A percentile compares a stretch with the other conserved stretches of the same genome.
phyloP scores from a whole-genome alignment of 768 basidiomycete species.

The Boletus speciosus region DNA sequence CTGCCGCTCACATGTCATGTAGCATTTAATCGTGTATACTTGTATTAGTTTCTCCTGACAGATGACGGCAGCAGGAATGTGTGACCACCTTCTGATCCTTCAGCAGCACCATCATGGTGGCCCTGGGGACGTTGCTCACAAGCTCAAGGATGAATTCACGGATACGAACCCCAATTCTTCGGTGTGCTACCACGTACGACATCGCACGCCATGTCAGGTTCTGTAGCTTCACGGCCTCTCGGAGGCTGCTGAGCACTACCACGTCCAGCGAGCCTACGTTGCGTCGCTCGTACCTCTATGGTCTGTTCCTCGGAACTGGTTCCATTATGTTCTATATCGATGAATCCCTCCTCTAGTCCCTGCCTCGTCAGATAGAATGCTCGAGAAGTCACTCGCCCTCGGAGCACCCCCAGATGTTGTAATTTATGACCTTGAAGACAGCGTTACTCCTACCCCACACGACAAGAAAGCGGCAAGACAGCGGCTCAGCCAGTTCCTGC shows the following conservation, averaged over 20 bases:
- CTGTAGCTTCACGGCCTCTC: not conserved
- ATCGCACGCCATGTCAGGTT: not conserved
- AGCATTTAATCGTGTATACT: not conserved
- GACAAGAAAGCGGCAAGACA: constrained; percentile 60
- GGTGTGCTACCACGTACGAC: not conserved
- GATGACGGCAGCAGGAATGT: not conserved
- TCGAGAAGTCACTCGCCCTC: constrained; percentile 64
- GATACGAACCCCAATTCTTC: not conserved
- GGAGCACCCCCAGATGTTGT: constrained; percentile 62
- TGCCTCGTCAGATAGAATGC: constrained; percentile 74
- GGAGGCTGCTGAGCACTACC: constrained; percentile 17
- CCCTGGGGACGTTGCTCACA: constrained; percentile 2
- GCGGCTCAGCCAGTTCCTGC: constrained; percentile 53
- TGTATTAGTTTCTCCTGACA: not conserved
- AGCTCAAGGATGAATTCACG: not conserved
- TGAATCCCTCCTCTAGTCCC: constrained; percentile 50
- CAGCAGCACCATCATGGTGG: not conserved
- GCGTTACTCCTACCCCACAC: constrained; percentile 56
- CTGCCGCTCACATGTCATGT: not conserved
- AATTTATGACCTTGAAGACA: constrained; percentile 89
- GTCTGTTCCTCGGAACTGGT: constrained; percentile 17
- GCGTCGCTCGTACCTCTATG: constrained; percentile 63
- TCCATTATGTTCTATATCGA: not conserved
- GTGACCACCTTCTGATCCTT: not conserved
- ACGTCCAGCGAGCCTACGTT: constrained; percentile 21